Evolutionary conservation across 2,329 filamentous ascomycete species (phyloP).

Genomic region (Verticillium tricorpus): DNA sequence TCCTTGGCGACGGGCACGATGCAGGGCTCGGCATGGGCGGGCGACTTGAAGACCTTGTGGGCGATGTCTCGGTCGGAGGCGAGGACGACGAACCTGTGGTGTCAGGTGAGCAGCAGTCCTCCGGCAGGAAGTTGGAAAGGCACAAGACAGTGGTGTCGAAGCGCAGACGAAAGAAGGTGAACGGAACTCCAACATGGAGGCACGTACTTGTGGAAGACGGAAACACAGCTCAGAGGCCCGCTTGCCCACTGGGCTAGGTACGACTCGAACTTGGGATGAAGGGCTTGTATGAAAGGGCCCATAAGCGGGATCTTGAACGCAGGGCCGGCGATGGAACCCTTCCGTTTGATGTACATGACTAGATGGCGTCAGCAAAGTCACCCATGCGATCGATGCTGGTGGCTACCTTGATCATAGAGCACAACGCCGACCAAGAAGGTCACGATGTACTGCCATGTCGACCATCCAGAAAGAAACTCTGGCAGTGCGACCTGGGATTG

Average conservation of each 20-base stretch:
- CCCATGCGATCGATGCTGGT: no score
- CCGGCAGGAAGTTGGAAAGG: neutral
- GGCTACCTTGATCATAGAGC: slow-evolving; percentile 35
- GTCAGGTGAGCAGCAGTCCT: slow-evolving; percentile 3
- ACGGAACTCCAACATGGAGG: neutral
- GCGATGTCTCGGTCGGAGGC: slow-evolving; percentile 73
- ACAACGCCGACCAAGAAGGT: slow-evolving; percentile 26
- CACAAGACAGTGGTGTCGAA: no score
- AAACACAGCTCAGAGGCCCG: slow-evolving; percentile 75
- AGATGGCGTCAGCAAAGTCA: slow-evolving; percentile 2
- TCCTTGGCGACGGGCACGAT: slow-evolving; percentile 73
- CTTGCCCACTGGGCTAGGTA: slow-evolving; percentile 77
- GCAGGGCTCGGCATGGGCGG: slow-evolving; percentile 69
- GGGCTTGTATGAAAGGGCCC: slow-evolving; percentile 71
- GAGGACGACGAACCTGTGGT: slow-evolving; percentile 68
- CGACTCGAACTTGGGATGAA: slow-evolving; percentile 67
- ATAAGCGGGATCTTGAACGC: slow-evolving; percentile 63
- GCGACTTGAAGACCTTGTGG: slow-evolving; percentile 79
- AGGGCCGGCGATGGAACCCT: slow-evolving; percentile 60
- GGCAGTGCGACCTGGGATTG: neutral
- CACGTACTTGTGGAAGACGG: slow-evolving; percentile 75
- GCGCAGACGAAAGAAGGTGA: no score
- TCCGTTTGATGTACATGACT: slow-evolving; percentile 59
- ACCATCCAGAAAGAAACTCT: slow-evolving; percentile 10
- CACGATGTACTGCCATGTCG: slow-evolving; percentile 24